A percentile compares a stretch with the other conserved stretches of the same genome.
Conservation (phyloP, 2,329 filamentous ascomycete species). For the Nemania diffusa region DNA sequence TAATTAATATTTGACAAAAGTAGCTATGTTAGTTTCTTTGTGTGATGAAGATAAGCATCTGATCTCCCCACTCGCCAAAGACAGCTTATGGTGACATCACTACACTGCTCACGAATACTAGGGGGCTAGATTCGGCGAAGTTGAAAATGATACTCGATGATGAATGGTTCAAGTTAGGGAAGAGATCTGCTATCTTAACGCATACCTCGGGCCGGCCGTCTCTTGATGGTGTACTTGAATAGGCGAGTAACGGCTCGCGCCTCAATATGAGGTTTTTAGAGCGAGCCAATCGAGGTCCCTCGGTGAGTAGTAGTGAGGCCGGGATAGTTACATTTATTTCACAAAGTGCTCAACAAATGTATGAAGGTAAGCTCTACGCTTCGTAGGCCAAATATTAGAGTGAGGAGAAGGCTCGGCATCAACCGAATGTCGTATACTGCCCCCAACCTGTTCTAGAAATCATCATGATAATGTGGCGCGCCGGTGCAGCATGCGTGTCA, state of each 20-base stretch:
- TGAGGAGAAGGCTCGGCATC: neutral
- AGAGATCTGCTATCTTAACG: neutral
- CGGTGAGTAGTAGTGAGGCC: neutral
- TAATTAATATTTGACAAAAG: neutral
- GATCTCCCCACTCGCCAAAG: neutral
- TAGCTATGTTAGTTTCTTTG: neutral
- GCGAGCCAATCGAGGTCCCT: slow-evolving; percentile 4
- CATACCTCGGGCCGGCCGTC: neutral
- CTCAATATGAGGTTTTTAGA: neutral
- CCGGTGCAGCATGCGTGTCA: slow-evolving; percentile 7
- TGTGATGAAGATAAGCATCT: neutral
- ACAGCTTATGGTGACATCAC: neutral
- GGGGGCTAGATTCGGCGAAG: neutral
- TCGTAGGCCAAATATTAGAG: neutral
- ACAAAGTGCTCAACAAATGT: neutral
- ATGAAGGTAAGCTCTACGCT: neutral
- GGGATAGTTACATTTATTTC: neutral
- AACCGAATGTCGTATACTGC: neutral
- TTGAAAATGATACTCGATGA: too few relatives aligned
- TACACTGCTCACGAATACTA: neutral
- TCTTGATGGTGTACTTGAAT: neutral
- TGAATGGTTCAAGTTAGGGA: neutral
- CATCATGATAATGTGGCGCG: neutral
- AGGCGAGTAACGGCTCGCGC: neutral
- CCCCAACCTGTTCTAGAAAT: neutral